These are phyloP conservation scores for Thermothielavioides terrestris DNA, from an alignment of 495 filamentous ascomycete genomes.

Conservation along the genomic window DNA sequence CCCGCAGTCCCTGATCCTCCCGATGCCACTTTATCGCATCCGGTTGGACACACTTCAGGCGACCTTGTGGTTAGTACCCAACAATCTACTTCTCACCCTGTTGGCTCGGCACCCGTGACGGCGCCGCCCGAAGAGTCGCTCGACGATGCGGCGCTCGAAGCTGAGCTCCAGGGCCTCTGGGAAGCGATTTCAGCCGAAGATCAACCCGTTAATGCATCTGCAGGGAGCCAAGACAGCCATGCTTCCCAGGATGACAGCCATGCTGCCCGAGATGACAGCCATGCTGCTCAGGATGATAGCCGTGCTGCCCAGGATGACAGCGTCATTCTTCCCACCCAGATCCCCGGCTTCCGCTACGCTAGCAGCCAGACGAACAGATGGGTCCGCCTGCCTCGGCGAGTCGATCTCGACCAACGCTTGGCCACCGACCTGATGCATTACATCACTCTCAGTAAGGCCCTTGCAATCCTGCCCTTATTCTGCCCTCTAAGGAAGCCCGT, in stretches of 20 bases:
- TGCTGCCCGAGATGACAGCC: too few relatives aligned
- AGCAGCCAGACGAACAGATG: background rate
- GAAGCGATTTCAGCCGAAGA: slow-evolving; percentile 1
- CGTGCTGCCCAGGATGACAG: background rate
- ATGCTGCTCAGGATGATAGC: too few relatives aligned
- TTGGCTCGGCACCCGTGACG: background rate
- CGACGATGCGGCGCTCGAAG: slow-evolving; percentile 8
- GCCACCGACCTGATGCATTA: slow-evolving; percentile 1
- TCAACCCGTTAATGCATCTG: slow-evolving; percentile 15
- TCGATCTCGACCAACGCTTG: slow-evolving; percentile 1
- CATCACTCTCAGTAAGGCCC: slow-evolving; percentile 15
- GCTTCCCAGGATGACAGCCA: background rate
- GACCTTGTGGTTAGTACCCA: slow-evolving; percentile 25
- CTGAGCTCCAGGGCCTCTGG: slow-evolving; percentile 7
- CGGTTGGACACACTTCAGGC: slow-evolving; percentile 25
- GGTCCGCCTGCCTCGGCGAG: slow-evolving; percentile 7
- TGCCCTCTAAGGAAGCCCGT: background rate
- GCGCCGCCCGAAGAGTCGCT: slow-evolving; percentile 1
- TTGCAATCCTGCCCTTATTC: background rate
- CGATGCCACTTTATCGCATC: slow-evolving; percentile 15
- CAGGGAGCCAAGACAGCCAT: slow-evolving; percentile 5
- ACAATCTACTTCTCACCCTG: slow-evolving; percentile 4
- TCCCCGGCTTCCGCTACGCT: slow-evolving; percentile 17
- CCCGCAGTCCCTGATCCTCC: slow-evolving; percentile 24
- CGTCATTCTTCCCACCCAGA: background rate